Evolutionary conservation across 2,329 filamentous ascomycete species (phyloP), one percentile per base, ranked within the genome.

Genomic region (Fusarium sororula): DNA sequence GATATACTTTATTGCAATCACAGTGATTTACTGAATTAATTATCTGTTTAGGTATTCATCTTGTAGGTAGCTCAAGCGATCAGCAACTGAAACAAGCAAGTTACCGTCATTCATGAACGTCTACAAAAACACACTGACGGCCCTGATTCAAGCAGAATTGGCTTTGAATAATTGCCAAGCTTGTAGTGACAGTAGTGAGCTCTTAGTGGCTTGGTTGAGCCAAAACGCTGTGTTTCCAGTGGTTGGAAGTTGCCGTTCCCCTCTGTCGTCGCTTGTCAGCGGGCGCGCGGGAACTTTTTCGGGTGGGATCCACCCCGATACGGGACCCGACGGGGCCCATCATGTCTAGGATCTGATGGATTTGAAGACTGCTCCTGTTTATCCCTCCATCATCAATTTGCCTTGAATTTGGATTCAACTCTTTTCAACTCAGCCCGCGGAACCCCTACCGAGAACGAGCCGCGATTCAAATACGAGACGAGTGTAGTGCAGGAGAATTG

Each of bases 201-300:
- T 39, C 26, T 41, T 70, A 70, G 66, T 59, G 68, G 56, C 66
- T 71, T 70, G 56, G 56, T 45, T 32, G 47, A 30, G 55, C 37
- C 9, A 60, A 38, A 58, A 56, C 28, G 22, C 44, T 53, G 38
- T 47, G 55, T 55, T 62, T 41, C 53, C 54, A 73, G 57, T 73
- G 71, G 71, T 59, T 57, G 68, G 70, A 51, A 58, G 53, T 57
- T 72, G 54, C 67, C 70, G 71, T 59, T 56, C 39, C 57, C 58
- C 62, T 73, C 57, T 63, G 48, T 39, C 42, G 54, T 57, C 54
- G 32, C 58, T 54, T 42, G 51, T 58, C 56, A 68, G 65, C 56
- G 65, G 64, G 55, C 37, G 45, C 65, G 42, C 28, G 54, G 61
- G 42, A 58, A 60, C 30, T 45, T 60, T 63, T 35, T 61, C 37